These are phyloP conservation scores for Colletotrichum kahawae DNA, from an alignment of 2,329 filamentous ascomycete genomes.

Conservation along the genomic window DNA sequence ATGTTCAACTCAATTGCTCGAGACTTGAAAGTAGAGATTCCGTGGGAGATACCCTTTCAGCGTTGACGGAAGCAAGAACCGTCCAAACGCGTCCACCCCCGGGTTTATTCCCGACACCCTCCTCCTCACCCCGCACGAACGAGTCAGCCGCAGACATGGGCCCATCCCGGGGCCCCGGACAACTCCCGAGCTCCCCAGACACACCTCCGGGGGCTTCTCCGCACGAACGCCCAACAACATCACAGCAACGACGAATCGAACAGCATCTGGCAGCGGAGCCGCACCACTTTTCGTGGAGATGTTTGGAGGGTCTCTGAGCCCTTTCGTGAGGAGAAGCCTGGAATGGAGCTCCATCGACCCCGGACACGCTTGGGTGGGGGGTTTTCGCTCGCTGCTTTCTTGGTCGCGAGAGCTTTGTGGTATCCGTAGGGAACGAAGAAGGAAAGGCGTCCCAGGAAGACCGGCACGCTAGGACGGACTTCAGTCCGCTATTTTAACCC, in stretches of 20 bases:
- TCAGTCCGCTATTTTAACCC: not conserved
- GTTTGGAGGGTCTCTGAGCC: not conserved
- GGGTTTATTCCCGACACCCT: not conserved
- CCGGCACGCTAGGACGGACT: not conserved
- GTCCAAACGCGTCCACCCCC: not conserved
- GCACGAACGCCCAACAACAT: not conserved
- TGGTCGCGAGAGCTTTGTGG: not conserved
- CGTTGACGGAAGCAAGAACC: not conserved
- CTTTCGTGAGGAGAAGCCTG: not conserved
- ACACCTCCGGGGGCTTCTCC: not conserved
- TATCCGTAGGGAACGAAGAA: not conserved
- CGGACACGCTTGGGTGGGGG: not conserved
- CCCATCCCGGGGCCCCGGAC: conserved; percentile 13
- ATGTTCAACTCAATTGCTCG: not conserved
- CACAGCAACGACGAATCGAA: not conserved
- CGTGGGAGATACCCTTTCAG: not conserved
- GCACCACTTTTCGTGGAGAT: conserved; percentile 3
- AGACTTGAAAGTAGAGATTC: not conserved
- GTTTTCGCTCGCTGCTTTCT: not conserved
- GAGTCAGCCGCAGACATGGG: not conserved
- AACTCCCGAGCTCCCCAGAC: not conserved
- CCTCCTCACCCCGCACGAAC: not conserved
- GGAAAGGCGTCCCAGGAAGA: not conserved
- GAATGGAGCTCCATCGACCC: not conserved
- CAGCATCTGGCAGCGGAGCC: not conserved